Evolutionary conservation across 768 basidiomycete genomes (phyloP).

Genomic region (Phaffia australis): DNA sequence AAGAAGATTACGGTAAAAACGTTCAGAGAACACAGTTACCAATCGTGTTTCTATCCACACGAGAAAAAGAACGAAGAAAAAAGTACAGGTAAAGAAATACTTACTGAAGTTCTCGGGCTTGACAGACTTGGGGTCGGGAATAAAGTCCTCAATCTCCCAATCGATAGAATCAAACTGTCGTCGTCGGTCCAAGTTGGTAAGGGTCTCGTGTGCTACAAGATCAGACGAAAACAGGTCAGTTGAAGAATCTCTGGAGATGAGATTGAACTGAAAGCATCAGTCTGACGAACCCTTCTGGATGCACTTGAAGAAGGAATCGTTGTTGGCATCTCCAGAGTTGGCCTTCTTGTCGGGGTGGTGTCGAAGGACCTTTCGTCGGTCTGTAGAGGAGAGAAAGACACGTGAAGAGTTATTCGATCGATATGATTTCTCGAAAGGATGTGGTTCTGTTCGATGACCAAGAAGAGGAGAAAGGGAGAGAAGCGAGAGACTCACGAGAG

Average conservation of each 20-base stretch:
- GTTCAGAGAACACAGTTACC: not conserved
- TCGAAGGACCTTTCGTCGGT: constrained; percentile 97
- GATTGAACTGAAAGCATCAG: not conserved
- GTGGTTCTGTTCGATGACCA: not conserved
- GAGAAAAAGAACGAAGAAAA: not conserved
- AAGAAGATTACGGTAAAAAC: constrained; percentile 41
- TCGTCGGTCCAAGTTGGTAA: constrained; percentile 72
- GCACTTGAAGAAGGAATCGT: constrained; percentile 99
- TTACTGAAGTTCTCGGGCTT: constrained; percentile 32
- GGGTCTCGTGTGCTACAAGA: constrained; percentile 66
- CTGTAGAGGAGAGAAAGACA: constrained; percentile 42
- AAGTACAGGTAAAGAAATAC: not conserved
- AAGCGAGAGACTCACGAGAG: constrained; percentile 59
- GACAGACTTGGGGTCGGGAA: constrained; percentile 44
- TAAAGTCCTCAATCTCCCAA: constrained; percentile 60
- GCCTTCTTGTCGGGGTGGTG: constrained; percentile 98
- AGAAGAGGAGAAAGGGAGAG: not conserved
- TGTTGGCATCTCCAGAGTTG: constrained; percentile 70
- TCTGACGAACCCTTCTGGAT: constrained; percentile 62
- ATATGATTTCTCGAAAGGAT: constrained; percentile 1
- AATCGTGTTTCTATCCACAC: constrained; percentile 45
- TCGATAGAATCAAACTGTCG: constrained; percentile 97
- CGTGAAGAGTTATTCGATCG: constrained; percentile 2
- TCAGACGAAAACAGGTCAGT: not conserved
- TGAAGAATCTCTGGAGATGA: not conserved